Base-by-base conservation (phyloP, 352 stramenopile genomes). In the Blastocystis sp. region DNA sequence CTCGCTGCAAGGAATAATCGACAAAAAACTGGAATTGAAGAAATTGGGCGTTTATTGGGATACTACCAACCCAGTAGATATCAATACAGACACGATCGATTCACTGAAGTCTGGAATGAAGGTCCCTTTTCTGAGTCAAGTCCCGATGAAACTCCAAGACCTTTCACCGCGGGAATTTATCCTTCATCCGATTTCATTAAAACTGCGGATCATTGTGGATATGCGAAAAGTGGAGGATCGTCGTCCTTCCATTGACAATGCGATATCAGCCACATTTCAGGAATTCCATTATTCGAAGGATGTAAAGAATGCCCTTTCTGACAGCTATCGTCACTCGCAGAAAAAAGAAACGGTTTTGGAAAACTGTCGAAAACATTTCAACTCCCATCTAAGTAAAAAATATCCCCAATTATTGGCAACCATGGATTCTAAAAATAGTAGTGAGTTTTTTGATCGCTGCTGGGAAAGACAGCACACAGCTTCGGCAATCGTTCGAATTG, bases 41-140 rank as follows among this genome's bases (percentile, higher is more conserved):
- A 54, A 78, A 9, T n/a, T 89, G 20, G 78, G 78, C 0, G 9
- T 89, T 8, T 89, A 89, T 24, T 89, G 78, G 78, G 78, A 89
- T 20, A 76, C 16, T 2, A n/a, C 55, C 18, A 24, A 34, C 3
- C 6, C 63, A 5, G 7, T 11, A 1, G 30, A 26, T 56, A 56
- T 55, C 50, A 45, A 78, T 45, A 78, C 66, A 9, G 30, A 26
- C 20, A 59, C 66, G 43, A 4, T 45, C 8, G 66, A 78, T 5
- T 50, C 75, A 39, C 37, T 87, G 6, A 24, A 62, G 16, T 5
- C 43, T 41, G 26, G 30, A 13, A 78, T 78, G 66, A 6, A 37
- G 20, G 24, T 30, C 26, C 66, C 66, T 5, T 78, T 78, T 45
- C n/a, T 45, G 34, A 37, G 2, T 56, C n/a, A 20, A 13, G 18